Base-by-base conservation (phyloP, 805 yeast species). In the Pichia exigua region DNA sequence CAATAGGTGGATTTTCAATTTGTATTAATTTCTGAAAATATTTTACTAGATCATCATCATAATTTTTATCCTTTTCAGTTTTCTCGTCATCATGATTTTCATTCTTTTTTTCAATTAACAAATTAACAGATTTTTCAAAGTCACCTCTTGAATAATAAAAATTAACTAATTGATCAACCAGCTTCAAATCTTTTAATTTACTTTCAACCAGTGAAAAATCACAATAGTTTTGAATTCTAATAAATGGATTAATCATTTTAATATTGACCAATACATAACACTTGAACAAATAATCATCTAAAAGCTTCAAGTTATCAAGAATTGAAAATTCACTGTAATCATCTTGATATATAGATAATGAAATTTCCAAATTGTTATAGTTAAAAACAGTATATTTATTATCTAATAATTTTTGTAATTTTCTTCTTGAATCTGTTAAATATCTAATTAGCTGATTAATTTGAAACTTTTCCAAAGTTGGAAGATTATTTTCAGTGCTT, bases 231-330 rank as follows among this genome's bases (percentile, higher is more conserved):
- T 79, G 77, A 2, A 89, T 75, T 46, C 98, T 73, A 6, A 92
- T 73, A 21, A 92, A 76, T 0, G 98, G 94, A 0, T 92, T 96
- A 15, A 92, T 76, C 63, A 92, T 73, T 55, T 84, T 76, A 0
- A 87, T 86, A 50, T 80, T 79, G 30, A 79, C 78, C n/a, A 80
- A 63, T 52, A 81, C 71, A 62, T 94, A 92, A 54, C 94, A 79
- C 48, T 79, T 73, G 60, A 92, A 88, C 20, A 94, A 71, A 1
- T 88, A 75, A 0, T 96, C 85, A 61, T 92, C 99, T 2, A 94
- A 77, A 1, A 76, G 53, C 6, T 60, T 61, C 5, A 73, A 62
- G 45, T 79, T 67, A 12, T 72, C 64, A 22, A 69, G 59, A 10
- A 57, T 54, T 1, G 53, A 50, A 27, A 52, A 49, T 9, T 51